Evolutionary conservation across 306 rosid species (phyloP), one percentile per base, ranked within the genome.

Genomic region (Fragaria vesca): DNA sequence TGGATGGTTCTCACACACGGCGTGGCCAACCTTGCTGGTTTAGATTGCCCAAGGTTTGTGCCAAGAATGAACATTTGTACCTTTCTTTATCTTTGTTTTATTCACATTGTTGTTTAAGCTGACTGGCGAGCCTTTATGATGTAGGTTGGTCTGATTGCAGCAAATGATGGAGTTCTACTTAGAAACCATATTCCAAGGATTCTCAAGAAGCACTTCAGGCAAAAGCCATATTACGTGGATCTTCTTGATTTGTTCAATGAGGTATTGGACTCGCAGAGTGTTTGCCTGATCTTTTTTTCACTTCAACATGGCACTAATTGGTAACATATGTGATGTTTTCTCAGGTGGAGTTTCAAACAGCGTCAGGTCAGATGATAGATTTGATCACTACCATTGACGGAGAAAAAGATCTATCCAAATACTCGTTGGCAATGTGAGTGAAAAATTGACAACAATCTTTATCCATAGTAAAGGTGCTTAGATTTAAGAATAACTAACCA

Each of bases 351-450:
- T 94, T 91, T 76, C 97, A 90, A 83, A 94, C 97, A 66, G 91
- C 93, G 76, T 87, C 93, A 17, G 98, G 98, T 80, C 96, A 91
- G 87, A 85, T 91, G 98, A 90, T 94, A 69, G 98, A 94, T 87
- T 80, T 94, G 84, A 91, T 94, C 78, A 89, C 97, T 72, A 87
- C 94, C 18, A 78, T 91, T 54, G 90, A 89, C 77, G 96, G 98
- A 79, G 97, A 89, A 80, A 91, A 91, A 74, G 94, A 94, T 69
- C 84, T 90, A 50, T 88, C 91, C 73, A 90, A 91, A 76, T 90
- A 89, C 91, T 86, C 97, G 4, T 74, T 91, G 78, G 76, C 94
- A 50, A 81, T 94, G 98, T 94, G 80, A 94, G 97, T 87, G 71
- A 57, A 62, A 8, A 42, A 26, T 9, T 61, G 36, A 2, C 15